These are phyloP conservation scores for Gossypium davidsonii DNA, from an alignment of 441 rosid species.

Conservation along the genomic window DNA sequence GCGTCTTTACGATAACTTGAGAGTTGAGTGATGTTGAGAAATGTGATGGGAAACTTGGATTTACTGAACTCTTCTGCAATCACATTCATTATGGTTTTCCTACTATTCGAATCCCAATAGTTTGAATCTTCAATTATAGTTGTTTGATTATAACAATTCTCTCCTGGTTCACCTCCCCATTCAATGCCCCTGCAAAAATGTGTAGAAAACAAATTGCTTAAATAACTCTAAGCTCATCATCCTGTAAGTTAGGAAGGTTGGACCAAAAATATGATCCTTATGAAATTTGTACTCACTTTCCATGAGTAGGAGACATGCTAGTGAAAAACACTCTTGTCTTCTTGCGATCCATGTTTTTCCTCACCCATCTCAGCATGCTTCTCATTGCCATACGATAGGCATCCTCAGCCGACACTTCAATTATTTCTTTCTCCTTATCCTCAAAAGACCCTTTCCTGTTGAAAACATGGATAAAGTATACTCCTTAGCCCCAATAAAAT, in stretches of 20 bases:
- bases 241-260: too few species aligned
- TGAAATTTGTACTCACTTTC: conserved; percentile 37
- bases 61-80: conserved; percentile 55
- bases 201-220: background rate
- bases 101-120: conserved; percentile 68
- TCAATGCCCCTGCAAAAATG: conserved; percentile 49
- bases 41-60: conserved; percentile 60
- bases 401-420: conserved; percentile 57
- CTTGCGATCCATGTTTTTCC: conserved; percentile 56
- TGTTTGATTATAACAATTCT: conserved; percentile 72
- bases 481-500: too few species aligned
- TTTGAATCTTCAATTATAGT: conserved; percentile 47
- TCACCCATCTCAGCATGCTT: conserved; percentile 73
- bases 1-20: conserved; percentile 75
- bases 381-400: conserved; percentile 80
- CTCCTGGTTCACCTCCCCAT: conserved; percentile 61
- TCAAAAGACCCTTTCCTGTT: conserved; percentile 76
- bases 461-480: background rate
- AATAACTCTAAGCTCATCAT: too few species aligned
- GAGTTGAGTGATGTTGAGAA: conserved; percentile 76
- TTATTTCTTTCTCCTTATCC: conserved; percentile 52
- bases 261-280: too few species aligned
- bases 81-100: conserved; percentile 62
- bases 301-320: conserved; percentile 87
- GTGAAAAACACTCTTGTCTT: conserved; percentile 78